Evolutionary conservation across 1,139 yeast genomes (phyloP), one percentile per base, ranked within the genome.

Genomic region (Wickerhamomyces sp.): DNA sequence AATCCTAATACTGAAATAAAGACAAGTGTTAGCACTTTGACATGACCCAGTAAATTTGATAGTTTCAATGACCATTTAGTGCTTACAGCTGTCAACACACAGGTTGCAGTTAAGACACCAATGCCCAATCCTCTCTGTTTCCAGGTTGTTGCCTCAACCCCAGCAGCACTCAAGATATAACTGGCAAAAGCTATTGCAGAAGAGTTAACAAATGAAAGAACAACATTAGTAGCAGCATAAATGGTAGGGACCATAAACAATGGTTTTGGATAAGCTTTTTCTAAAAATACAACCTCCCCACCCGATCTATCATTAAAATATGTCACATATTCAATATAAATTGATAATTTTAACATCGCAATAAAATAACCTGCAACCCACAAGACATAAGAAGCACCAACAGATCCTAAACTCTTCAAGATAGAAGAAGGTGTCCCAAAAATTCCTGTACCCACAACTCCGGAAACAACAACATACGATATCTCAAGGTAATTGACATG

Each of bases 401-500:
- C 86, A 15, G 90, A 81, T 5, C 95, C 94, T 22, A 82, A 72
- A 43, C 59, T 51, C 44, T 81, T 67, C 4, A 67, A 58, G 45
- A 87, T 84, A 16, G 87, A 78, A n/a, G 92, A 78, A 4, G 94
- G 88, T 5, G 90, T 83, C 31, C 92, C 81, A 60, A 87, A 87
- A 38, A 87, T 84, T 59, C 95, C 96, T 9, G 95, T 86, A 48
- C 96, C 96, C 50, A 87, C 72, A 81, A 85, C 85, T 60, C 95
- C 71, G 59, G 10, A 10, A 21, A 10, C 7, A 21, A 7, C 7
- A 7, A 21, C 24, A 3, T 15, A 28, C 8, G 16, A 15, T 12
- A 28, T 28, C 18, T 28, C 30, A 29, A 52, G 42, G 45, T 57
- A 60, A 31, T 62, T 62, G 22, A 66, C 54, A 33, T 64, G 58